These are phyloP conservation scores for Naumovozyma baii DNA, from an alignment of 805 yeast genomes.

Conservation along the genomic window DNA sequence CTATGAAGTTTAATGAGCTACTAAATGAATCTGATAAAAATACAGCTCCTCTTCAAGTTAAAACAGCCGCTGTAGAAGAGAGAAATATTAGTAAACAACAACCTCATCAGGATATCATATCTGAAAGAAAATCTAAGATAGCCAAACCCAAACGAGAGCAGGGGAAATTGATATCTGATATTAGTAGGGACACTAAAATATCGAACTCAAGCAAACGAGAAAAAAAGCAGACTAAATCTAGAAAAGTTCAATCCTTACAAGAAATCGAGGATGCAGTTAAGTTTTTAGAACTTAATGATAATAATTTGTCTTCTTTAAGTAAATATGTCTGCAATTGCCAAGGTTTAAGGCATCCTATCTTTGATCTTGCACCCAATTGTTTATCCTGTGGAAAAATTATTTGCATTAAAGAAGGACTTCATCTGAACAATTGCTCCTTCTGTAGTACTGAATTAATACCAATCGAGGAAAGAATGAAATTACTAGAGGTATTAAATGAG, in stretches of 20 bases:
- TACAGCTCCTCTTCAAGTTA: neutral
- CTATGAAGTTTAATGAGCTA: constrained; percentile 23
- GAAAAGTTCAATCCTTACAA: constrained; percentile 45
- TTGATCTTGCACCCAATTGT: constrained; percentile 88
- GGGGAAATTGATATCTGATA: neutral
- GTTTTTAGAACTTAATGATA: constrained; percentile 38
- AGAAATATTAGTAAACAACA: too few species aligned
- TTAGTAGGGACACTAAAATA: neutral
- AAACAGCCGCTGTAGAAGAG: neutral
- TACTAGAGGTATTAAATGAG: constrained; percentile 40
- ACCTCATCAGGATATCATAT: neutral
- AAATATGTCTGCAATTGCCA: constrained; percentile 60
- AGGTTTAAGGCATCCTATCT: constrained; percentile 80
- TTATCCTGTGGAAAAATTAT: constrained; percentile 89
- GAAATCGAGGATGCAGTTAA: constrained; percentile 57
- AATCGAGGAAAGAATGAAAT: constrained; percentile 47
- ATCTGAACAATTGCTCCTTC: constrained; percentile 72
- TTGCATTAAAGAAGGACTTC: constrained; percentile 71
- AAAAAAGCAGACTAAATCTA: constrained; percentile 21
- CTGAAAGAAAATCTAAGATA: neutral
- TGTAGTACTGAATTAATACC: constrained; percentile 66
- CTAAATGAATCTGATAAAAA: constrained; percentile 2
- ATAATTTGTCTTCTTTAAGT: constrained; percentile 6
- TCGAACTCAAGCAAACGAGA: neutral
- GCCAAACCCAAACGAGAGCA: neutral